Evolutionary conservation across 345 rosid species (phyloP).

Genomic region (Clausena lansium): DNA sequence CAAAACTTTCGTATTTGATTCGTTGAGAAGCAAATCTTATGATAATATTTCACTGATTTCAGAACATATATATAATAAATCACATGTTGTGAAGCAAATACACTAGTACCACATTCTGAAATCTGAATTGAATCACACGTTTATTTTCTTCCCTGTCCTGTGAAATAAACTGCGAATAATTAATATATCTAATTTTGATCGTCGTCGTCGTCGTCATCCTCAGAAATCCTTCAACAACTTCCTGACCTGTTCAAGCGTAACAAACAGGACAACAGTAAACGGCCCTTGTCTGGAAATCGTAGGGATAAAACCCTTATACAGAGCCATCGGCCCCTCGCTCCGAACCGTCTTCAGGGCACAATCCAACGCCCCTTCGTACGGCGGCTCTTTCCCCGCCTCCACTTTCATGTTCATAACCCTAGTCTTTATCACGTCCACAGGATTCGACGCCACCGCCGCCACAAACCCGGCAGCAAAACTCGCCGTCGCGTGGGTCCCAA

Average conservation of each 20-base stretch:
- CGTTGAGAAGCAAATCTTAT: neutral
- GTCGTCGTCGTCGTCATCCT: constrained; percentile 9
- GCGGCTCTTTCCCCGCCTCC: constrained; percentile 54
- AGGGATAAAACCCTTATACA: constrained; percentile 83
- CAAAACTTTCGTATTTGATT: too few species aligned
- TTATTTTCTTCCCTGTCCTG: neutral
- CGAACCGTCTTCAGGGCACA: constrained; percentile 73
- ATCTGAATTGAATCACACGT: neutral
- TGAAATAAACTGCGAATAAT: too few species aligned
- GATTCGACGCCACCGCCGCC: constrained; percentile 73
- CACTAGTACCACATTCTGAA: neutral
- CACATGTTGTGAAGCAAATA: neutral
- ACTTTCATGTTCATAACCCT: constrained; percentile 91
- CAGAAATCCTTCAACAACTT: constrained; percentile 63
- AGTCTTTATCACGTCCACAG: constrained; percentile 88
- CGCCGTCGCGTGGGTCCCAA: constrained; percentile 72
- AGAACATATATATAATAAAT: neutral
- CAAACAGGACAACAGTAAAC: constrained; percentile 80
- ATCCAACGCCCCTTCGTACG: constrained; percentile 71
- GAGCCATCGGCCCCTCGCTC: constrained; percentile 77
- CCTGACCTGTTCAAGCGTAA: constrained; percentile 77
- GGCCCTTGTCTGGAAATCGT: constrained; percentile 86
- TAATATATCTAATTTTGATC: neutral
- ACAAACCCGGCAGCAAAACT: constrained; percentile 88
- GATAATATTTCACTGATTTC: neutral